Percentiles rank a stretch among this genome's conserved stretches.
Conservation (phyloP, 2,329 filamentous ascomycete species). For the Xylaria sp. region DNA sequence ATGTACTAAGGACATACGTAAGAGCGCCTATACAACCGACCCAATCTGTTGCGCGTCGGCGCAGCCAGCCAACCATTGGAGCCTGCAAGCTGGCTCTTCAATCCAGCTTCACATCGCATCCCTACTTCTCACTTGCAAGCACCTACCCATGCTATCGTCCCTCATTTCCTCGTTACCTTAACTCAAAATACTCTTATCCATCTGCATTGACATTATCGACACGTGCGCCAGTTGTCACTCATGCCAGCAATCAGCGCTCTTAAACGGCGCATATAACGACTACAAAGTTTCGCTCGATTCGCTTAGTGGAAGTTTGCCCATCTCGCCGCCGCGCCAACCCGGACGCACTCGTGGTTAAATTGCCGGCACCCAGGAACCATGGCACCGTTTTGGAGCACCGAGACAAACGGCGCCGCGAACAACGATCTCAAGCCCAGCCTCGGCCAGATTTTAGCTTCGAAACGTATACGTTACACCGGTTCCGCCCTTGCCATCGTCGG, state of each 20-base stretch:
- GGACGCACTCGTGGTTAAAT: background rate
- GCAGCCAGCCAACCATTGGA: background rate
- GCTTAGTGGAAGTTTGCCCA: conserved; percentile 24
- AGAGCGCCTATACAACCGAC: background rate
- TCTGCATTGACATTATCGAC: conserved; percentile 3
- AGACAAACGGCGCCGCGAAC: conserved; percentile 36
- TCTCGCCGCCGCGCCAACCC: background rate
- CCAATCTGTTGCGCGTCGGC: background rate
- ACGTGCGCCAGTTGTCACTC: background rate
- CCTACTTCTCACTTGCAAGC: background rate
- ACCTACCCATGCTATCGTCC: background rate
- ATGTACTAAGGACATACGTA: background rate
- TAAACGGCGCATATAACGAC: conserved; percentile 2
- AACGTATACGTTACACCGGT: conserved; percentile 48
- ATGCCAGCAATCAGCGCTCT: conserved; percentile 12
- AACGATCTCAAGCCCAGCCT: conserved; percentile 50
- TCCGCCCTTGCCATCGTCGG: conserved; percentile 43
- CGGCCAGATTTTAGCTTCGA: conserved; percentile 53
- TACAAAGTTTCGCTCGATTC: conserved; percentile 14
- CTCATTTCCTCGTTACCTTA: background rate
- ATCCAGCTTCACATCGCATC: conserved; percentile 7
- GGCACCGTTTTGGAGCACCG: conserved; percentile 48
- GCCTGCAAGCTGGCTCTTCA: conserved; percentile 21
- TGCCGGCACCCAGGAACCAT: conserved; percentile 35
- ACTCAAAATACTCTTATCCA: background rate